phyloP scores from a whole-genome alignment of 306 rosid species.

The Corylus heterophylla region DNA sequence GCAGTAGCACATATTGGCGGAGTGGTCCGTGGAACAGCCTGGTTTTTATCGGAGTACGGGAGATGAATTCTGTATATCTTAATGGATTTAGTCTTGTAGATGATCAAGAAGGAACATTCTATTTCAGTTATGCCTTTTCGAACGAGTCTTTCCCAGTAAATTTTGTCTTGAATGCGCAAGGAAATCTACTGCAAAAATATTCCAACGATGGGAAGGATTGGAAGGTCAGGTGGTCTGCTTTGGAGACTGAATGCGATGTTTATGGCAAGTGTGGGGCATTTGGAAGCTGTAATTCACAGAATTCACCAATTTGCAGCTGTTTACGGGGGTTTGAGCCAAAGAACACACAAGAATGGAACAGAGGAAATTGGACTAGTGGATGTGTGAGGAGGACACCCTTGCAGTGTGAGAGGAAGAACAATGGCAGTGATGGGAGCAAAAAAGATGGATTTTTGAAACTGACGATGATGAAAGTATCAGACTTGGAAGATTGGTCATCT shows the following conservation, averaged over 20 bases:
- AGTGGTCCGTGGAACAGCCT: slow-evolving; percentile 55
- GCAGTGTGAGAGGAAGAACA: slow-evolving; percentile 31
- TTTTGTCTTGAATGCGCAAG: slow-evolving; percentile 31
- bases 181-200: neutral
- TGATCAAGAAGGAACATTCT: slow-evolving; percentile 37
- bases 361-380: slow-evolving; percentile 11
- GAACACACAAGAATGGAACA: slow-evolving; percentile 8
- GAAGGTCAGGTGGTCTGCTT: neutral
- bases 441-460: slow-evolving; percentile 40
- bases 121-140: slow-evolving; percentile 18
- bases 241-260: slow-evolving; percentile 31
- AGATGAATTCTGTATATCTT: slow-evolving; percentile 34
- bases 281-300: neutral
- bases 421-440: neutral
- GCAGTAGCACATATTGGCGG: slow-evolving; percentile 42
- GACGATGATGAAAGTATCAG: slow-evolving; percentile 41
- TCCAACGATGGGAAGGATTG: neutral
- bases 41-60: slow-evolving; percentile 42
- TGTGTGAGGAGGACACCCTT: slow-evolving; percentile 23
- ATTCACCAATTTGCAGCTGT: slow-evolving; percentile 22
- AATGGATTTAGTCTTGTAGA: slow-evolving; percentile 26
- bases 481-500: slow-evolving; percentile 11
- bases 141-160: neutral
- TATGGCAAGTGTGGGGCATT: slow-evolving; percentile 24
- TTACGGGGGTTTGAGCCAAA: slow-evolving; percentile 30